Evolutionary conservation across 345 rosid species (phyloP), one percentile per base, ranked within the genome.

Genomic region (Cardamine chenopodiifolia): DNA sequence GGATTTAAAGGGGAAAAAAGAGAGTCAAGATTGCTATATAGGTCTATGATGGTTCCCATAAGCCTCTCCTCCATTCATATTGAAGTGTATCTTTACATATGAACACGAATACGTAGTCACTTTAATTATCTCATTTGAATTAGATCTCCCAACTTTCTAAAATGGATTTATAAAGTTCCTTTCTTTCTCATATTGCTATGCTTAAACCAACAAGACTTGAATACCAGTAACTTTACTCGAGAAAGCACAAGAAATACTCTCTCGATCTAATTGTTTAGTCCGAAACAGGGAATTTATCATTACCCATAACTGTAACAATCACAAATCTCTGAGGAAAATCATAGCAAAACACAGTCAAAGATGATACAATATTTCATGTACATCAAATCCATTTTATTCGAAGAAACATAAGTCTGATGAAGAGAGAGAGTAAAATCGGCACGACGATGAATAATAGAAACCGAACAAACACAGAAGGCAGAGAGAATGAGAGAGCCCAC

Each of bases 331-430:
- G 28, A 60, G 18, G 34, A 65, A 66, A 66, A 18, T 47, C 23
- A 58, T 49, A 58, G 57, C 57, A 68, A 61, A 68, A n/a, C 57
- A 68, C 63, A 76, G 70, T 62, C 75, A 70, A 76, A 62, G 80
- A 76, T 69, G 75, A 76, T 62, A 62, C 75, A 76, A 55, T 69
- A 70, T 23, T 34, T 76, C 80, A 62, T 76, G 75, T 76, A 76
- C 79, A 76, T 1, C 71, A 48, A 61, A 34, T 62, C 80, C 76
- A 11, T 39, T 70, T 77, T 71, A 71, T 71, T 71, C 3, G 63
- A 39, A 45, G 11, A 61, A 58, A 66, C 48, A 66, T 19, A 37
- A 57, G 47, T 64, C 48, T 58, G 47, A 58, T 20, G 62, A 58
- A 54, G 53, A 59, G 52, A 59, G 52, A 59, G 61, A 58, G 59